A percentile compares a stretch with the other conserved stretches of the same genome.
These are phyloP conservation scores for Globisporangium polare DNA, from an alignment of 352 stramenopile species.

Conservation along the genomic window DNA sequence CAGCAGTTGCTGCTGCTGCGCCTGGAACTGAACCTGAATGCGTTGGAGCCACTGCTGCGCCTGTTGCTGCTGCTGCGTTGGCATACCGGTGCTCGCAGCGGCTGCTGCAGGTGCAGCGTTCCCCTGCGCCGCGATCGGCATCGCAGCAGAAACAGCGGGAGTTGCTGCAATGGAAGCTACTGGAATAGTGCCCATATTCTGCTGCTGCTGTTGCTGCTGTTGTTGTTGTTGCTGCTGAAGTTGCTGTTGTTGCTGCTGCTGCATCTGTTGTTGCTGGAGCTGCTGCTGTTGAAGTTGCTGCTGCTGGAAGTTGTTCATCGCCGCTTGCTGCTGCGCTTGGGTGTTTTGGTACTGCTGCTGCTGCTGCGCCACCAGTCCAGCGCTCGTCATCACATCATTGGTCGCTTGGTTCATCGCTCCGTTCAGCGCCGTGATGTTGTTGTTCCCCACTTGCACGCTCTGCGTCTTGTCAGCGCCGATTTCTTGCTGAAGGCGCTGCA, in stretches of 20 bases:
- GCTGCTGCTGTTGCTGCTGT: constrained; percentile 15
- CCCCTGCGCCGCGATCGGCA: neutral
- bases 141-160: constrained; percentile 8
- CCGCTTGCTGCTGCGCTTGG: constrained; percentile 27
- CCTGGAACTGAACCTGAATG: constrained; percentile 80
- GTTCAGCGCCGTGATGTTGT: constrained; percentile 18
- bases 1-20: constrained; percentile 66
- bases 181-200: constrained; percentile 4
- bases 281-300: constrained; percentile 18
- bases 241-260: constrained; percentile 11
- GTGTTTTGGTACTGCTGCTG: constrained; percentile 29
- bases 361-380: constrained; percentile 14
- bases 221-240: constrained; percentile 15
- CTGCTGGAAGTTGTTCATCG: constrained; percentile 56
- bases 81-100: constrained; percentile 19
- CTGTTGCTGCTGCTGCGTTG: constrained; percentile 54
- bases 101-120: constrained; percentile 11
- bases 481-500: constrained; percentile 19
- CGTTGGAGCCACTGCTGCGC: constrained; percentile 80
- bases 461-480: constrained; percentile 2
- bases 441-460: constrained; percentile 6
- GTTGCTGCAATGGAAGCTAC: constrained; percentile 10
- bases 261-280: constrained; percentile 16
- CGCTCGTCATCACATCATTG: constrained; percentile 19
- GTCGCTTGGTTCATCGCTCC: constrained; percentile 14